phyloP scores from a whole-genome alignment of 495 filamentous ascomycete species.

The Thermochaetoides thermophila region DNA sequence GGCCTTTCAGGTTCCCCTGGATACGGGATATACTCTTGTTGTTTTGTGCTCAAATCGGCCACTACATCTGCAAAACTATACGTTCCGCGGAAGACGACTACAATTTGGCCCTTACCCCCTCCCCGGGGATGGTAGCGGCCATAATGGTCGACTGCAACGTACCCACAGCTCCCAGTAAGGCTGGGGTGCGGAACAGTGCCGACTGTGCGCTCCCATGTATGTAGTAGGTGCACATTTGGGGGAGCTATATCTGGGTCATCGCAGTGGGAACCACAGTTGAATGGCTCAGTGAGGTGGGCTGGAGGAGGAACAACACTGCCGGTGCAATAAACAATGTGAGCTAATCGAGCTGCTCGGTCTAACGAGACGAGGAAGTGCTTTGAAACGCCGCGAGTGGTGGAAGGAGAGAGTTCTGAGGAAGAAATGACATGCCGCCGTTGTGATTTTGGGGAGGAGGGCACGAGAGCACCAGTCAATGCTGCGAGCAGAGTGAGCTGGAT shows the following conservation, averaged over 20 bases:
- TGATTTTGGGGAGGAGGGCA: too few species aligned
- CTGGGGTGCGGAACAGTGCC: too few species aligned
- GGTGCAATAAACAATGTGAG: slow-evolving; percentile 93
- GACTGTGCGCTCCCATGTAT: too few species aligned
- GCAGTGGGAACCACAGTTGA: slow-evolving; percentile 73
- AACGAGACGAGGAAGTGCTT: slow-evolving; percentile 57
- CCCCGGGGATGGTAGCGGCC: slow-evolving; percentile 13
- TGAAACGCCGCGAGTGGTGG: too few species aligned
- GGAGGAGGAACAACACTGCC: too few species aligned
- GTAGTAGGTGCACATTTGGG: slow-evolving; percentile 74
- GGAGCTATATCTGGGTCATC: slow-evolving; percentile 61
- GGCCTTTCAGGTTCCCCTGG: too few species aligned
- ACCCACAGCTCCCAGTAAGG: slow-evolving; percentile 82
- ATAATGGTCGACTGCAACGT: slow-evolving; percentile 82
- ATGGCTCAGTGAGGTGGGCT: slow-evolving; percentile 65
- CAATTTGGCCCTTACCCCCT: slow-evolving; percentile 34
- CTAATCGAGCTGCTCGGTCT: slow-evolving; percentile 71
- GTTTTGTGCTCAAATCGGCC: slow-evolving; percentile 70
- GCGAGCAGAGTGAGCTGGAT: too few species aligned
- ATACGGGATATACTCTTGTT: slow-evolving; percentile 84
- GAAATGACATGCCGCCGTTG: too few species aligned
- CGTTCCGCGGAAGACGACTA: slow-evolving; percentile 90
- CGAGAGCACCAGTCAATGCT: too few species aligned
- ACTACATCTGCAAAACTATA: slow-evolving; percentile 87
- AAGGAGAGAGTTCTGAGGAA: too few species aligned